Conservation (phyloP, 495 filamentous ascomycete genomes). For the Podospora appendiculata region DNA sequence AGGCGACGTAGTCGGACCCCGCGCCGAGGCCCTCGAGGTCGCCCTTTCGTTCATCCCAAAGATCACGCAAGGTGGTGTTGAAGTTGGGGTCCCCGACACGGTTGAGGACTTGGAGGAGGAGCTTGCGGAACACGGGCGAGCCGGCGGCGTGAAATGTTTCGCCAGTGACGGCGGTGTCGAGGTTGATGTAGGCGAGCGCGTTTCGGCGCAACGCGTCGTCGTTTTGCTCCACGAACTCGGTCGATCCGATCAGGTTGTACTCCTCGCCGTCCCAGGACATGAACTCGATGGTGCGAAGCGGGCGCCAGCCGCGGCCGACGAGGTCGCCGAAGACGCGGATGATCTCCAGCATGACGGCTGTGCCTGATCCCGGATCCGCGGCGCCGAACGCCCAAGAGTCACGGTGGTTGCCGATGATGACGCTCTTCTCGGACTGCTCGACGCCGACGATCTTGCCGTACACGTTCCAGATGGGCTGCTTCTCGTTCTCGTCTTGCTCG, state of each 20-base stretch:
- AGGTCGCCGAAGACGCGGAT: conserved; percentile 76
- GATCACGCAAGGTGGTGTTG: conserved; percentile 64
- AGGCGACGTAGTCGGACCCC: conserved; percentile 85
- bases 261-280: conserved; percentile 91
- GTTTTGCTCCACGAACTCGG: conserved; percentile 91
- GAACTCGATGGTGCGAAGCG: conserved; percentile 88
- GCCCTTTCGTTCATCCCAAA: conserved; percentile 63
- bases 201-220: conserved; percentile 64
- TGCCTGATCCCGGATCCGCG: conserved; percentile 77
- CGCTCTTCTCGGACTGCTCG: conserved; percentile 74
- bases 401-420: conserved; percentile 89
- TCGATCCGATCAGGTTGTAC: conserved; percentile 91
- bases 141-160: conserved; percentile 64
- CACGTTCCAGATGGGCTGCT: conserved; percentile 85
- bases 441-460: conserved; percentile 73
- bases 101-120: conserved; percentile 63
- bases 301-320: conserved; percentile 69
- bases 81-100: conserved; percentile 62
- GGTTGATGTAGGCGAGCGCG: conserved; percentile 83
- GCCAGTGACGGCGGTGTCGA: conserved; percentile 79
- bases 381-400: conserved; percentile 92
- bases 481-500: conserved; percentile 72
- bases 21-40: conserved; percentile 66
- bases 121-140: conserved; percentile 67
- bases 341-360: conserved; percentile 84